A percentile compares a stretch with the other conserved stretches of the same genome.
These are phyloP conservation scores for Linnemannia hyalina DNA, from an alignment of 192 early-diverging fungal species.

Conservation along the genomic window DNA sequence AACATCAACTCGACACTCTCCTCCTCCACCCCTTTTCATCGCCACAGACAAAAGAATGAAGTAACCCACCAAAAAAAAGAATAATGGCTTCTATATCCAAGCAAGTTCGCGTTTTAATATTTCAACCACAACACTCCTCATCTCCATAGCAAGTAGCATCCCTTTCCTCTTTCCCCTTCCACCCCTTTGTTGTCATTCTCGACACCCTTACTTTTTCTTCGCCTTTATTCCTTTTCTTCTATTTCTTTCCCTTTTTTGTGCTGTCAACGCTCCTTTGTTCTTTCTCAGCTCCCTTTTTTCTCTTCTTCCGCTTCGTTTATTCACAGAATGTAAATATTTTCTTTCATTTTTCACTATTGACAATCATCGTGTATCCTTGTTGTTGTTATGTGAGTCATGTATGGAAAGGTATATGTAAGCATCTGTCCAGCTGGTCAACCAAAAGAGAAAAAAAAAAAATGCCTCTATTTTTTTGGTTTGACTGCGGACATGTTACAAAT, in stretches of 20 bases:
- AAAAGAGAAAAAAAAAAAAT: no score
- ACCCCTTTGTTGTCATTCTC: not conserved
- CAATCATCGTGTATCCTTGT: not conserved
- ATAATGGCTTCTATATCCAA: not conserved
- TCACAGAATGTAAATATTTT: constrained; percentile 14
- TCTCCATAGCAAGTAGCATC: not conserved
- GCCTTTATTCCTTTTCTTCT: constrained; percentile 10
- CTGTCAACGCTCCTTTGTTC: constrained; percentile 4
- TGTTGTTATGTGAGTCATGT: not conserved
- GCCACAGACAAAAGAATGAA: not conserved
- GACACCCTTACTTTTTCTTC: not conserved
- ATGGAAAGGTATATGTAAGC: no score
- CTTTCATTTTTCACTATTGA: not conserved
- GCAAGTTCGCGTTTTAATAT: not conserved
- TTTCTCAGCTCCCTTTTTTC: not conserved
- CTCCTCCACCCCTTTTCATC: no score
- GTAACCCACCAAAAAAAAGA: not conserved
- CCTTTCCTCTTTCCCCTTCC: not conserved
- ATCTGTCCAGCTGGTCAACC: no score
- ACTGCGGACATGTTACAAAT: no score
- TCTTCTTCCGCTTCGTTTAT: not conserved
- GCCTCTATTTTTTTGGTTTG: no score
- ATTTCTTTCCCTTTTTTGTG: not conserved
- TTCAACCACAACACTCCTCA: no score
- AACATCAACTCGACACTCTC: no score